Evolutionary conservation across 2,329 filamentous ascomycete species (phyloP), one percentile per base, ranked within the genome.

Genomic region (Diaporthe vaccinii): DNA sequence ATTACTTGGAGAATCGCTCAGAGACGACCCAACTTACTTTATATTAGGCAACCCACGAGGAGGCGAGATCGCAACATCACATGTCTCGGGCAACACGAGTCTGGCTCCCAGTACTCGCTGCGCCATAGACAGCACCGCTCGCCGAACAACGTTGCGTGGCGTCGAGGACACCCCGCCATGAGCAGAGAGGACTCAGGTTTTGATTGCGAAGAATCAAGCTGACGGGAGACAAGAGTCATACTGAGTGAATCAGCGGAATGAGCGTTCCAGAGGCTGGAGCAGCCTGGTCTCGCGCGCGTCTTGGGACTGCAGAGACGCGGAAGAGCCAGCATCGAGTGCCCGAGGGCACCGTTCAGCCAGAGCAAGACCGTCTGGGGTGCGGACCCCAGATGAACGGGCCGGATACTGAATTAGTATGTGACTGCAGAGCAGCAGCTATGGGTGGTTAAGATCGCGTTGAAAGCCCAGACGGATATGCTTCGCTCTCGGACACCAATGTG

Each of bases 181-280:
- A 34, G 62, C 61, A 36, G 25, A 39, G 53, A 44, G 58, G 73
- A 73, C 57, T 75, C 69, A 71, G 61, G 57, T 53, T 73, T 73
- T 75, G 75, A 76, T 75, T 76, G 62, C 69, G 28, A 34, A 53
- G 55, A 73, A 59, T 71, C 73, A 73, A 59, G 12, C 51, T 73
- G 73, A 65, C 34, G 69, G 69, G 46, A 73, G 62, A 76, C 75
- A 75, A 75, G 75, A 73, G 55, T 76, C 57, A 70, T 72, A 69
- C 61, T 51, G 49, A 28, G 73, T 76, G 75, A 76, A 70, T 65
- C 73, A 73, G 17, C 55, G 59, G 36, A 58, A 59, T 70, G 69
- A 69, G 44, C 14, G 41, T 53, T 41, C 31, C 44, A 69, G 36
- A 49, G 72, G 58, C 58, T 70, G 68, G 55, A 15, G 36, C 44